Conservation (phyloP, 768 basidiomycete genomes). For the Lentinula aciculospora region DNA sequence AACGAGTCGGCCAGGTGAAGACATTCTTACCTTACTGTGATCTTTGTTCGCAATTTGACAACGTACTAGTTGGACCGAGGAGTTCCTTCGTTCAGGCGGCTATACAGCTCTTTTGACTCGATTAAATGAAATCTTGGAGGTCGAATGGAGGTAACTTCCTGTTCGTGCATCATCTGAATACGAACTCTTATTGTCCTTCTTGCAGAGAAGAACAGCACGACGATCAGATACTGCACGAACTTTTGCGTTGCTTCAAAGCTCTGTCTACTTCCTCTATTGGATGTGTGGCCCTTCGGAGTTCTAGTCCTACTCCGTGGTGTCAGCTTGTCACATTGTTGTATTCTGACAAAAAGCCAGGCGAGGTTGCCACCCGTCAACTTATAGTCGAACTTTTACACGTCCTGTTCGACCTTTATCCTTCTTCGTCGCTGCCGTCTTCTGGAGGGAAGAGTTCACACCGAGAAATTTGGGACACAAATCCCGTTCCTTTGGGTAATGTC, state of each 20-base stretch:
- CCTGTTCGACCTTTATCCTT: slow-evolving; percentile 85
- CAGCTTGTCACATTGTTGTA: slow-evolving; percentile 83
- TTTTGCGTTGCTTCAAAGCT: slow-evolving; percentile 91
- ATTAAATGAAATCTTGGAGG: slow-evolving; percentile 85
- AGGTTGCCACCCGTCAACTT: slow-evolving; percentile 82
- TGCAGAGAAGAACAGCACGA: slow-evolving; percentile 97
- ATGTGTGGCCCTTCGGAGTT: slow-evolving; percentile 84
- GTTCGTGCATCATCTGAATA: background rate
- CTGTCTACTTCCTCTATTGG: slow-evolving; percentile 87
- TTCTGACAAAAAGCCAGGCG: slow-evolving; percentile 98
- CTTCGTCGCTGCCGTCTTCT: slow-evolving; percentile 55
- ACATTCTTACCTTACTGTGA: background rate
- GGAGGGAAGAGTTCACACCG: slow-evolving; percentile 32
- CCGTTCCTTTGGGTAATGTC: slow-evolving; percentile 34
- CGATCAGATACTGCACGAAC: slow-evolving; percentile 87
- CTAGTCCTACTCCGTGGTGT: slow-evolving; percentile 81
- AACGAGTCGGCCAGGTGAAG: slow-evolving; percentile 86
- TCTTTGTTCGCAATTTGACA: background rate
- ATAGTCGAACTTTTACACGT: slow-evolving; percentile 85
- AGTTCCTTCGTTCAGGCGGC: slow-evolving; percentile 79
- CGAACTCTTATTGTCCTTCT: background rate
- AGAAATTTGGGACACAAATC: slow-evolving; percentile 55
- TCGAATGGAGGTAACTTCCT: slow-evolving; percentile 83
- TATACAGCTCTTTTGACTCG: slow-evolving; percentile 80
- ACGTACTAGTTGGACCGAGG: slow-evolving; percentile 74